Evolutionary conservation across 2,329 filamentous ascomycete species (phyloP).

Genomic region (Didymella glomerata): DNA sequence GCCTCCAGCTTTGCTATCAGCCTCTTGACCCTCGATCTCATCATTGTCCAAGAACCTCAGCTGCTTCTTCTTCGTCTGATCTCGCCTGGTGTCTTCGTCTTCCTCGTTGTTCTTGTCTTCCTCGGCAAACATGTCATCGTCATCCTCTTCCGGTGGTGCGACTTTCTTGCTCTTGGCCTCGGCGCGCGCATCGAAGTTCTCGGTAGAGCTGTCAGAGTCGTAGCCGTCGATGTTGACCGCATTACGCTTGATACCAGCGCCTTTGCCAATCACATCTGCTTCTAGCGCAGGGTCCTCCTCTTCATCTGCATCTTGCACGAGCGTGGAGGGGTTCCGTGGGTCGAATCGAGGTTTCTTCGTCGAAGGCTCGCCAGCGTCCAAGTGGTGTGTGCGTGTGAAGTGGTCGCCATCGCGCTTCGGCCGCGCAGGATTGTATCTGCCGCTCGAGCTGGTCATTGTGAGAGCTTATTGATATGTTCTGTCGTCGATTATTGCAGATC

Average conservation of each 20-base stretch:
- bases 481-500: neutral
- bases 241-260: conserved; percentile 81
- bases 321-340: conserved; percentile 88
- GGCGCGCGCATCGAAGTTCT: conserved; percentile 82
- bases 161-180: conserved; percentile 62
- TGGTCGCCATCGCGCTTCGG: conserved; percentile 85
- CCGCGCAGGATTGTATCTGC: conserved; percentile 64
- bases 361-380: conserved; percentile 62
- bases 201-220: conserved; percentile 90
- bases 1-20: conserved; percentile 75
- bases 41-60: conserved; percentile 67
- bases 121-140: conserved; percentile 82
- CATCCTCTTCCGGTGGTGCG: conserved; percentile 62
- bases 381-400: conserved; percentile 77
- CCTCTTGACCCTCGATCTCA: conserved; percentile 82
- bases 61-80: conserved; percentile 68
- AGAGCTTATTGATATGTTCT: neutral
- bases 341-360: conserved; percentile 91
- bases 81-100: conserved; percentile 60
- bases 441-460: conserved; percentile 43
- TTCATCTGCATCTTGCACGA: conserved; percentile 81
- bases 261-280: conserved; percentile 87
- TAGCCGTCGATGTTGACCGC: conserved; percentile 97
- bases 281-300: conserved; percentile 81
- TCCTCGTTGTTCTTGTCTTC: conserved; percentile 67